phyloP scores from a whole-genome alignment of 2,329 filamentous ascomycete species.

The Cryphonectria japonica region DNA sequence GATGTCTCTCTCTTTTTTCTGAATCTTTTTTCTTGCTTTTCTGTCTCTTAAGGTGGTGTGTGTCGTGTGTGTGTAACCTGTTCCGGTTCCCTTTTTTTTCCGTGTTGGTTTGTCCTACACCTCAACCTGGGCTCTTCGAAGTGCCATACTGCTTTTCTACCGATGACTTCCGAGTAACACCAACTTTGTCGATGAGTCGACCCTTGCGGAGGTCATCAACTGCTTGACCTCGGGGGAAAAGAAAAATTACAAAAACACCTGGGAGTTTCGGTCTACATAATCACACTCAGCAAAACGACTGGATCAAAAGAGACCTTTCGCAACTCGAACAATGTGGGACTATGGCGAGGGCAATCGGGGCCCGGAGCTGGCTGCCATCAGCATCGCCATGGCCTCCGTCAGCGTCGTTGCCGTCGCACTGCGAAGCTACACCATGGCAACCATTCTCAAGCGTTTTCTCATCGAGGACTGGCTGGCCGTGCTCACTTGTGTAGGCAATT shows the following conservation, averaged over 20 bases:
- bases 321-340: conserved; percentile 26
- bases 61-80: too few relatives aligned
- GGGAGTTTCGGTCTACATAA: too few relatives aligned
- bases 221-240: conserved; percentile 19
- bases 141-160: conserved; percentile 7
- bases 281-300: not conserved
- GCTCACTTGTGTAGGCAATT: conserved; percentile 23
- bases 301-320: not conserved
- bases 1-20: conserved; percentile 11
- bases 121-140: not conserved
- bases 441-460: conserved; percentile 28
- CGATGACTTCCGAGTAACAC: not conserved
- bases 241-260: not conserved
- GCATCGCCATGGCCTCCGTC: conserved; percentile 25
- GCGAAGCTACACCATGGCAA: conserved; percentile 28
- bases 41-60: not conserved
- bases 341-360: conserved; percentile 28
- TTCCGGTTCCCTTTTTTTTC: not conserved
- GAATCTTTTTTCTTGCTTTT: not conserved
- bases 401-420: conserved; percentile 24
- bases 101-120: not conserved
- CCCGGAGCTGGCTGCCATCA: conserved; percentile 23
- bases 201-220: conserved; percentile 6
- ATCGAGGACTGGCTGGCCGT: conserved; percentile 29
- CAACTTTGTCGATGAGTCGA: conserved; percentile 14